These are phyloP conservation scores for Symbiodinium natans DNA, from an alignment of 73 alveolate genomes.

Conservation along the genomic window DNA sequence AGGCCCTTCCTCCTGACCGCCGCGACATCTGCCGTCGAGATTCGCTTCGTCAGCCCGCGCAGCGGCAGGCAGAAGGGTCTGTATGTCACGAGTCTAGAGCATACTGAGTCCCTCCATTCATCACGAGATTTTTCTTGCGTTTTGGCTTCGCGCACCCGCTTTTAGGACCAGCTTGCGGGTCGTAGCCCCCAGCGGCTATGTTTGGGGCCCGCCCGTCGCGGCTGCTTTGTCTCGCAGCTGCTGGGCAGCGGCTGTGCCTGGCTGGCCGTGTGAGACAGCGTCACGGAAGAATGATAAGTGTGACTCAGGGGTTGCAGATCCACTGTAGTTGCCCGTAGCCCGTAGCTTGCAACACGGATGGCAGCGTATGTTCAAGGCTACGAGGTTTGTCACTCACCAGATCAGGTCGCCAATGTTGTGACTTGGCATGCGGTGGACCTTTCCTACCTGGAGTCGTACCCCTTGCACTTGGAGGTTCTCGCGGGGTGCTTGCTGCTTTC, in stretches of 20 bases:
- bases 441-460: background rate
- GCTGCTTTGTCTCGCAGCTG: background rate
- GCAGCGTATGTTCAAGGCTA: too few species aligned
- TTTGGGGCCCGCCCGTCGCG: slow-evolving; percentile 5
- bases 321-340: too few species aligned
- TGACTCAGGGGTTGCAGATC: too few species aligned
- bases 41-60: background rate
- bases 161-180: background rate
- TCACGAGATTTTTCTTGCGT: too few species aligned
- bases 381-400: too few species aligned
- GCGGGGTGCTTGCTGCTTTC: background rate
- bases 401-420: background rate
- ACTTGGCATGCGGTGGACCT: background rate
- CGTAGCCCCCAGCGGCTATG: background rate
- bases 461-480: background rate
- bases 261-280: background rate
- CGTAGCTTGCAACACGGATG: too few species aligned
- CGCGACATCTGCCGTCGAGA: background rate
- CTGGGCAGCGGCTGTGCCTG: background rate
- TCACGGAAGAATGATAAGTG: too few species aligned
- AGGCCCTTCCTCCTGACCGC: background rate
- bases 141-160: too few species aligned
- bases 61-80: background rate
- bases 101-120: too few species aligned
- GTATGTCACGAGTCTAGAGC: too few species aligned